These are phyloP conservation scores for Rickenella mellea DNA, from an alignment of 768 basidiomycete genomes.

Conservation along the genomic window DNA sequence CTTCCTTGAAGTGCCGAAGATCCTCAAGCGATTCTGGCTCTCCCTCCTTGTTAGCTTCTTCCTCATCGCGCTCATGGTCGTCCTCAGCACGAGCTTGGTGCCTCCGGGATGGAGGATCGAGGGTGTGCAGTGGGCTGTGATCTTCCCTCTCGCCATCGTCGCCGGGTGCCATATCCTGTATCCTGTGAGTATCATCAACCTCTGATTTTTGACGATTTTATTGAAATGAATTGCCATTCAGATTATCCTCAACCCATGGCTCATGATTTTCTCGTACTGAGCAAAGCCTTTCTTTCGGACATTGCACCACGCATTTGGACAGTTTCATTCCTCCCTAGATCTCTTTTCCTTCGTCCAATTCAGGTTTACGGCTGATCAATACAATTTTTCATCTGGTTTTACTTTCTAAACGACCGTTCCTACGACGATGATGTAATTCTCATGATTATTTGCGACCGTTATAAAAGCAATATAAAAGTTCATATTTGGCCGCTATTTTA, in stretches of 20 bases:
- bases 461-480: too few species aligned
- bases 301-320: neutral
- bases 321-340: neutral
- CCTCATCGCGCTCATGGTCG: constrained; percentile 41
- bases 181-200: constrained; percentile 29
- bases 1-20: constrained; percentile 82
- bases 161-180: constrained; percentile 12
- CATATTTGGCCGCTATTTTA: too few species aligned
- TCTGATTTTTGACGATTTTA: constrained; percentile 2
- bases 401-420: too few species aligned
- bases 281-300: neutral
- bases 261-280: constrained; percentile 73
- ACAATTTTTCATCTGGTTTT: too few species aligned
- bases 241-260: constrained; percentile 82
- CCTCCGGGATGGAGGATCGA: constrained; percentile 59
- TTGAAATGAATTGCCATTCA: constrained; percentile 15
- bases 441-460: too few species aligned
- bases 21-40: constrained; percentile 70
- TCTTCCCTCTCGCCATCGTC: constrained; percentile 50
- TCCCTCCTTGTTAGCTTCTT: constrained; percentile 47
- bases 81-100: constrained; percentile 45
- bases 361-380: too few species aligned
- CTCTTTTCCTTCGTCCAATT: neutral
- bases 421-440: too few species aligned
- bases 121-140: constrained; percentile 60